Conservation (phyloP, 805 yeast species). For the Zygosaccharomyces siamensis region DNA sequence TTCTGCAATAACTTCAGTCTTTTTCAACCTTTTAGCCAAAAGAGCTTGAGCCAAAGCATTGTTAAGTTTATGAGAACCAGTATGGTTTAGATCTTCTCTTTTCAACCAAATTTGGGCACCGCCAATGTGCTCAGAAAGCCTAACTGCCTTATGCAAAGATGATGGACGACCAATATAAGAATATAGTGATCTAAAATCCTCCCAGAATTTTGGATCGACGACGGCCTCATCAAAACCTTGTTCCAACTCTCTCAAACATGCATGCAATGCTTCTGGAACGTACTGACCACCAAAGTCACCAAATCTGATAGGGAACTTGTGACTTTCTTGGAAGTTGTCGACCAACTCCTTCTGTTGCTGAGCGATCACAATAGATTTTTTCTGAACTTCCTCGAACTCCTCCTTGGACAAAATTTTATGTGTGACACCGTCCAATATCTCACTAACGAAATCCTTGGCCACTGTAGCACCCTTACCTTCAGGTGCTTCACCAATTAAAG, state of each 20-base stretch:
- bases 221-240: constrained; percentile 80
- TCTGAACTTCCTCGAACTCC: constrained; percentile 37
- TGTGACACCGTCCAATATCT: constrained; percentile 59
- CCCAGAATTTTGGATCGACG: constrained; percentile 91
- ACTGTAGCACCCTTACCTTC: constrained; percentile 54
- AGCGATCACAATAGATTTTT: constrained; percentile 23
- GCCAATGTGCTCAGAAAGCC: constrained; percentile 84
- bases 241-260: constrained; percentile 87
- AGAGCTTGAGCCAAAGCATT: constrained; percentile 80
- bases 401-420: constrained; percentile 30
- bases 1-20: constrained; percentile 74
- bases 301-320: constrained; percentile 69
- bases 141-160: constrained; percentile 81
- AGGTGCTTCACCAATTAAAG: constrained; percentile 59
- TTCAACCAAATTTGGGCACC: constrained; percentile 97
- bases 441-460: constrained; percentile 63
- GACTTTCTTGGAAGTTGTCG: constrained; percentile 48
- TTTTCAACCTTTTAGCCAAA: constrained; percentile 74
- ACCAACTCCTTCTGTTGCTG: constrained; percentile 21
- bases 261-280: constrained; percentile 93
- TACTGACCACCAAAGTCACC: constrained; percentile 99
- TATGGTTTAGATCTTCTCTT: constrained; percentile 91
- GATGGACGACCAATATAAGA: constrained; percentile 97
- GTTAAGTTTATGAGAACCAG: constrained; percentile 84
- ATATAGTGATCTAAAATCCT: constrained; percentile 77